Base-by-base conservation (phyloP, 1,284 basidiomycete species). In the Hortiboletus rubellus region DNA sequence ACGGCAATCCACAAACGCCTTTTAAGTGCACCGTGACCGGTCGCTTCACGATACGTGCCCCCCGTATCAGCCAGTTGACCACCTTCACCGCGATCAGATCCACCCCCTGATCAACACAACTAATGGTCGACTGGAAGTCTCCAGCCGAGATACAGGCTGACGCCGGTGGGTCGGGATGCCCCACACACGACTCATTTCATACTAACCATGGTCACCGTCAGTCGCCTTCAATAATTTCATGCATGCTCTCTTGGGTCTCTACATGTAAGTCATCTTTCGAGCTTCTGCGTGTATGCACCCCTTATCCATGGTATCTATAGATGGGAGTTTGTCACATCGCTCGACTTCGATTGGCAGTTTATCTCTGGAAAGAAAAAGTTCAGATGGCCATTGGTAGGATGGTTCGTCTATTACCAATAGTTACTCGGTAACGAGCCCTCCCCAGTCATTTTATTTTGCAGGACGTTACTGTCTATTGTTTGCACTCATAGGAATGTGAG, bases 401-500 rank as follows among this genome's bases (percentile, higher is more conserved):
- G 50, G 22, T 36, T n/a, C 34, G 15, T 45, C n/a, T 40, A 14
- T 40, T 31, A 2, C 15, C 24, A 14, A 27, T 43, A 8, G 5
- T 38, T 43, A 31, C 48, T 41, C 34, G 30, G n/a, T 60, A 33
- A 63, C 56, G 37, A 41, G 46, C 15, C 31, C 46, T 45, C 5
- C 18, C 34, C 27, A 90, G 89, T 74, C 80, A 44, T 89, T 90
- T 70, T 91, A 91, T 71, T 89, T 91, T 69, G 71, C 83, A 47
- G 87, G 87, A 60, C 82, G 89, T 55, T 91, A 91, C 68, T 81
- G 79, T 60, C 71, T 91, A 40, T 72, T 91, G 10, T 79, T 86
- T 63, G 82, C 87, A 7, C 74, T 90, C 63, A 79, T 88, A 47
- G 89, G 88, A 67, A 88, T 91, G 88, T 88, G 58, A 63, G 84